A percentile compares a stretch with the other conserved stretches of the same genome.
Conservation (phyloP, 192 early-diverging fungal species). For the Glomus cerebriforme region DNA sequence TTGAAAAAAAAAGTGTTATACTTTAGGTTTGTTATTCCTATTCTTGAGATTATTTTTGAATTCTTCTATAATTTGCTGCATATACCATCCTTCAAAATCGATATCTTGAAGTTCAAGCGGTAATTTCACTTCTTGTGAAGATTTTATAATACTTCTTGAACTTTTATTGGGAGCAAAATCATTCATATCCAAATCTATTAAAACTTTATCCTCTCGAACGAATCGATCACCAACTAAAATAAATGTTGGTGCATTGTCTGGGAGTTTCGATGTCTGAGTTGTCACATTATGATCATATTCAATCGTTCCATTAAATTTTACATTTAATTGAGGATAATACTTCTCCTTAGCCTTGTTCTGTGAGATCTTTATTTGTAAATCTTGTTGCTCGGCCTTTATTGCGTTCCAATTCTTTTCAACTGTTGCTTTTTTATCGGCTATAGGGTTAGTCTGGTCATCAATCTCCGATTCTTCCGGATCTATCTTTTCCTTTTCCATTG, state of each 20-base stretch:
- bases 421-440: not conserved
- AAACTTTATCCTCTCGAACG: not conserved
- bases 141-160: not conserved
- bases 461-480: too few species aligned
- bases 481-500: too few species aligned
- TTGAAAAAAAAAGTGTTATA: not conserved
- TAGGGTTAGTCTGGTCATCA: too few species aligned
- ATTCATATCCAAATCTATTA: not conserved
- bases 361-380: not conserved
- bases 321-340: not conserved
- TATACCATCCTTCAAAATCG: not conserved
- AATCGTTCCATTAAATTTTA: not conserved
- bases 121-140: not conserved
- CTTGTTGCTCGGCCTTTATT: not conserved
- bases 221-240: not conserved
- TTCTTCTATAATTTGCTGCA: not conserved
- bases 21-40: not conserved
- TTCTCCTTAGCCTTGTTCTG: not conserved
- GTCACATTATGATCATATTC: not conserved
- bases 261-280: not conserved
- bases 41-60: not conserved
- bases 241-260: not conserved
- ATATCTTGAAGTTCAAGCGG: not conserved
- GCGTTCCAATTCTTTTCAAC: not conserved
- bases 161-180: not conserved